Base-by-base conservation (phyloP, 2,329 filamentous ascomycete genomes). In the Aspergillus proliferans region DNA sequence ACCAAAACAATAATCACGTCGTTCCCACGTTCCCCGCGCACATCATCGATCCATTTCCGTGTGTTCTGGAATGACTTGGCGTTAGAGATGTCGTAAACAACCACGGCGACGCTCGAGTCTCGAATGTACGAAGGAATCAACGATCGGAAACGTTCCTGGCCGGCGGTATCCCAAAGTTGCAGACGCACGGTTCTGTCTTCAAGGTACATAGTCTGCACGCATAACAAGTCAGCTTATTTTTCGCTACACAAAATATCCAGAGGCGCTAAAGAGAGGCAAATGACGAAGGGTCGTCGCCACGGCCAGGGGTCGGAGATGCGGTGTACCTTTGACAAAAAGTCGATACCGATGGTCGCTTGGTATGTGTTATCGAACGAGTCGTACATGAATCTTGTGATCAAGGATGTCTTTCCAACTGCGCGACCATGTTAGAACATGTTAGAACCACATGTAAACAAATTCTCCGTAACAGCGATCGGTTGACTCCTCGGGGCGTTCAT, bases 281-380 rank as follows among this genome's bases (percentile, higher is more conserved):
- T n/a, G 34, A n/a, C 15, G 19, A 41, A 19, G 34, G 21, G 41
- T n/a, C 26, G 14, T 36, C 14, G 26, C 34, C 21, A 34, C 4
- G 14, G 33, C 40, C 1, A 48, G 21, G 22, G 42, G 14, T 28
- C 9, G 28, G 10, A 14, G 30, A 21, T 22, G 44, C 19, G 45
- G 53, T 72, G 69, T 78, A 88, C 89, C 86, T 98, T 98, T 66
- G 91, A 96, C 59, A 98, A 83, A 69, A 98, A 98, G 75, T 98
- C 93, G 76, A 98, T 98, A 66, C 93, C 93, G 67, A 98, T 97
- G 36, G 93, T 98, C 50, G 93, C 93, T 75, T 98, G 93, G 76
- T 98, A 98, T 80, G 92, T 97, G 76, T 95, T 96, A 79, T 98
- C 93, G 78, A 98, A 98, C 43, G 93, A 97, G 74, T 98, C 93